Evolutionary conservation across 2,329 filamentous ascomycete species (phyloP).

Genomic region (Davidsoniella neocaledoniae): DNA sequence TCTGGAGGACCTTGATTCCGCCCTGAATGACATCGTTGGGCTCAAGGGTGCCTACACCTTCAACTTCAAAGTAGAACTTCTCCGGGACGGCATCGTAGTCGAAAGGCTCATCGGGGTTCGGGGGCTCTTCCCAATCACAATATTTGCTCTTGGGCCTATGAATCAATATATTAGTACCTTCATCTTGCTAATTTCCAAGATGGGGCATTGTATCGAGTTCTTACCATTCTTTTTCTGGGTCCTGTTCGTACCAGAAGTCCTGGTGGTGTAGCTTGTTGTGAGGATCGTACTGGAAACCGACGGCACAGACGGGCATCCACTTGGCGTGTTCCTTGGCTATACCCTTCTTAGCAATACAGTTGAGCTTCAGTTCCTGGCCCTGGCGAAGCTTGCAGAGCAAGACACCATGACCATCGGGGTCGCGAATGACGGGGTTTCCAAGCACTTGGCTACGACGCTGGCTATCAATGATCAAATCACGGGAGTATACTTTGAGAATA

Average conservation of each 20-base stretch:
- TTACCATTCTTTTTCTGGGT: conserved; percentile 71
- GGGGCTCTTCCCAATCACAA: conserved; percentile 61
- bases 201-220: conserved; percentile 17
- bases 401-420: conserved; percentile 64
- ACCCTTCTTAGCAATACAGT: conserved; percentile 91
- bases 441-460: conserved; percentile 56
- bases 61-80: conserved; percentile 86
- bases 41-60: conserved; percentile 72
- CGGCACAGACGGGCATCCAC: conserved; percentile 82
- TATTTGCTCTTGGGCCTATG: conserved; percentile 67
- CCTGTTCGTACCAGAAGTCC: conserved; percentile 83
- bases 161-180: conserved; percentile 12
- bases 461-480: conserved; percentile 62
- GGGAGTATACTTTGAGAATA: conserved; percentile 85
- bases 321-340: conserved; percentile 98
- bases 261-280: conserved; percentile 89
- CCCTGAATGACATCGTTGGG: conserved; percentile 80
- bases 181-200: neutral
- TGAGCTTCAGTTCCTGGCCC: conserved; percentile 78
- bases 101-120: conserved; percentile 70
- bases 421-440: conserved; percentile 67
- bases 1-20: conserved; percentile 75
- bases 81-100: conserved; percentile 75
- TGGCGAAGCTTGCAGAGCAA: conserved; percentile 81
- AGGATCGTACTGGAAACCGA: conserved; percentile 96